Percentiles rank a stretch among this genome's conserved stretches.
These are phyloP conservation scores for Purpureocillium lavendulum DNA, from an alignment of 2,329 filamentous ascomycete species.

Conservation along the genomic window DNA sequence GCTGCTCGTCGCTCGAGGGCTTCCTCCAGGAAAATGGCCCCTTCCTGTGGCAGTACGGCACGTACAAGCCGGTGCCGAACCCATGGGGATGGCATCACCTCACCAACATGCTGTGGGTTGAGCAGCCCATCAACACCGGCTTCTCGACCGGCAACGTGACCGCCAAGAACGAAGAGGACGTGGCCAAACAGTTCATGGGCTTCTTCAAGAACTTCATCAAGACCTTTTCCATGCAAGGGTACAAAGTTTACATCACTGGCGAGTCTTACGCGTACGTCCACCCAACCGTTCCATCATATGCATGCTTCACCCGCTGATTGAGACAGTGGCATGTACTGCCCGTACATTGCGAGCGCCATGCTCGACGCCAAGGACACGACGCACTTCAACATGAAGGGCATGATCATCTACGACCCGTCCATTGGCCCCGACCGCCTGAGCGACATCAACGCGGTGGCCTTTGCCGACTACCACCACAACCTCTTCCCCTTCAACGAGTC, in stretches of 20 bases:
- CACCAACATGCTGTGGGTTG: slow-evolving; percentile 53
- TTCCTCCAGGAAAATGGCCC: slow-evolving; percentile 68
- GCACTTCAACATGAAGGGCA: slow-evolving; percentile 58
- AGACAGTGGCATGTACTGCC: slow-evolving; percentile 46
- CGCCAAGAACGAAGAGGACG: slow-evolving; percentile 49
- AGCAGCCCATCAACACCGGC: slow-evolving; percentile 57
- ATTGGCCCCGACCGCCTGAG: slow-evolving; percentile 40
- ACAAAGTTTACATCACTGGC: slow-evolving; percentile 62
- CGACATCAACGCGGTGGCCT: slow-evolving; percentile 42
- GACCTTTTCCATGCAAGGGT: slow-evolving; percentile 52
- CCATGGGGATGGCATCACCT: slow-evolving; percentile 50
- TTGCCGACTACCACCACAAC: slow-evolving; percentile 54
- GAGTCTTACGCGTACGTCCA: slow-evolving; percentile 16
- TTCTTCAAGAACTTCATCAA: slow-evolving; percentile 69
- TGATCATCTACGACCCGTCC: slow-evolving; percentile 63
- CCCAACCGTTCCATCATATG: too few species aligned
- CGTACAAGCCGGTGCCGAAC: slow-evolving; percentile 54
- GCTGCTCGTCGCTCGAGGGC: slow-evolving; percentile 58
- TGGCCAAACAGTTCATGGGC: slow-evolving; percentile 58
- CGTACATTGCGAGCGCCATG: slow-evolving; percentile 64
- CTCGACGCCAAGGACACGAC: slow-evolving; percentile 52
- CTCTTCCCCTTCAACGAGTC: slow-evolving; percentile 40
- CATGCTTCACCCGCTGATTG: too few species aligned
- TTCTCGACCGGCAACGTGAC: slow-evolving; percentile 49
- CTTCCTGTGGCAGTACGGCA: slow-evolving; percentile 60